phyloP scores from a whole-genome alignment of 2,329 filamentous ascomycete genomes.

The Alternaria sp. region DNA sequence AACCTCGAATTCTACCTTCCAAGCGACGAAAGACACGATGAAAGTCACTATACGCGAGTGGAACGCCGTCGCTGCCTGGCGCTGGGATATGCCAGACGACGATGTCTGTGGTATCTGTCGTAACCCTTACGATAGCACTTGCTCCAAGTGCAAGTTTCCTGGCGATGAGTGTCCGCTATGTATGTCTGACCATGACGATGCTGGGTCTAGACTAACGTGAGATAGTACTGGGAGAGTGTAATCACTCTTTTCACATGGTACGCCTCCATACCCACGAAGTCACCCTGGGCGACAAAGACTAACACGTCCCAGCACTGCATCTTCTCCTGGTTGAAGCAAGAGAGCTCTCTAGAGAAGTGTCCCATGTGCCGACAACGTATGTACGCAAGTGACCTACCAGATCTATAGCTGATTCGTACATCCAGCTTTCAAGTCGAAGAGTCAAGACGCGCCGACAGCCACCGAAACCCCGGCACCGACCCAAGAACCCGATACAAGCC shows the following conservation, averaged over 20 bases:
- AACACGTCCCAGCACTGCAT: slow-evolving; percentile 78
- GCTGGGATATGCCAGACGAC: slow-evolving; percentile 96
- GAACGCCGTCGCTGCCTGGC: slow-evolving; percentile 95
- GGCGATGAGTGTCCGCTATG: slow-evolving; percentile 93
- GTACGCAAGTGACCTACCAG: neutral
- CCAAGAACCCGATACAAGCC: slow-evolving; percentile 30
- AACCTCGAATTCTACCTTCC: slow-evolving; percentile 1
- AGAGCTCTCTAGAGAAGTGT: slow-evolving; percentile 89
- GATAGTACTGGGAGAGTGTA: slow-evolving; percentile 91
- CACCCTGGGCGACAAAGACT: slow-evolving; percentile 4
- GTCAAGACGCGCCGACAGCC: slow-evolving; percentile 36
- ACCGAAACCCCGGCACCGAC: slow-evolving; percentile 16
- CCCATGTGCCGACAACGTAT: slow-evolving; percentile 97
- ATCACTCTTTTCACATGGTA: slow-evolving; percentile 98
- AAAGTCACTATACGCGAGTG: slow-evolving; percentile 94
- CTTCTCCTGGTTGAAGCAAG: slow-evolving; percentile 93
- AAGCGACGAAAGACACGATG: slow-evolving; percentile 61
- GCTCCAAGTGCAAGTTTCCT: slow-evolving; percentile 96
- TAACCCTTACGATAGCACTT: slow-evolving; percentile 96
- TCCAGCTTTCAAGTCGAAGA: slow-evolving; percentile 49
- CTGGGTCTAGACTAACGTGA: slow-evolving; percentile 7
- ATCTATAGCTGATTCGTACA: slow-evolving; percentile 16
- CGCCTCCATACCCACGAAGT: neutral
- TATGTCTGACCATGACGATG: slow-evolving; percentile 56
- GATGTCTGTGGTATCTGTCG: slow-evolving; percentile 99